Base-by-base conservation (phyloP, 805 yeast species). In the Saturnispora galanensis region DNA sequence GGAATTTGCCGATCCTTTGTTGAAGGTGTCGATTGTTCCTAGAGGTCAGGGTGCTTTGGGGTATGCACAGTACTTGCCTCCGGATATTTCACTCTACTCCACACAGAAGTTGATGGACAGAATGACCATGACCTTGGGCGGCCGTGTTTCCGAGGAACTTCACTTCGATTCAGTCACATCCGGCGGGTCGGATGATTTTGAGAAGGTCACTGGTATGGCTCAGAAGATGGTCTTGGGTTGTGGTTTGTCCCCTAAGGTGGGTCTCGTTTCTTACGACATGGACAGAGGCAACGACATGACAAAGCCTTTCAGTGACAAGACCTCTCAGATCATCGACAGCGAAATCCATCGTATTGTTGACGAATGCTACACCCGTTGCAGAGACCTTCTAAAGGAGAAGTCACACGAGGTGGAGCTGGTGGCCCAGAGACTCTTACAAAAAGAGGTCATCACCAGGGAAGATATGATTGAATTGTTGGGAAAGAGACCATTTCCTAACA, bases 31-130 rank as follows among this genome's bases (percentile, higher is more conserved):
- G 16, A 88, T 88, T 53, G 85, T 88, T 50, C 97, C 97, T 46
- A 78, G 95, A 63, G 96, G 96, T 17, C 85, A 84, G 63, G 96
- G 95, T 41, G 95, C 96, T 11, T 69, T 88, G 45, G 97, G 97
- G n/a, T 88, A 89, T 62, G 96, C 97, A 3, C 96, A 89, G 64
- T 85, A 88, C 58, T 70, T 89, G 50, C 97, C 97, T 13, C 85
- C 88, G 28, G 97, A 89, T 62, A 83, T 82, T 55, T 85, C 84
- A 52, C 71, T 88, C 54, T 73, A 84, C 46, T 76, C 87, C 29
- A 78, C 80, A 39, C 81, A 81, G 56, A 93, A 89, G 59, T 76
- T 84, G 55, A 63, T 65, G 52, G 90, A 89, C 63, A 71, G 94
- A 52, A 88, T 89, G 88, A 79, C 84, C n/a, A 89, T 89, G 90